Evolutionary conservation across 148 eudicot species (phyloP), one percentile per base, ranked within the genome.

Genomic region (Cornus suecica): DNA sequence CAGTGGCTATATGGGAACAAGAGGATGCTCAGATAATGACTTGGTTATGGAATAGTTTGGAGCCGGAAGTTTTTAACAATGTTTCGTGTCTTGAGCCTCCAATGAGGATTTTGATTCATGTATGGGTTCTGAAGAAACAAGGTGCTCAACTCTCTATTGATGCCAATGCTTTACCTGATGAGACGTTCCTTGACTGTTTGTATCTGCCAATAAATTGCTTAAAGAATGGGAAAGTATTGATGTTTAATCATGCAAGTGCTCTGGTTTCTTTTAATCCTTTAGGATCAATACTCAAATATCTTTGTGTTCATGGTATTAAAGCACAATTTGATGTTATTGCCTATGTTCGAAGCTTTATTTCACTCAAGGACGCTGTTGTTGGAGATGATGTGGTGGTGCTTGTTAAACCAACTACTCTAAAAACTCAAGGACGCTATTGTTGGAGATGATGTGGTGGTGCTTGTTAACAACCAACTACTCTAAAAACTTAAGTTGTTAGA

Each of bases 341-440:
- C 29, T 32, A 69, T 65, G 65, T 60, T 48, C 82, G 78, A 23
- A 62, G 75, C 75, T 64, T 80, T 30, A 52, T 75, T 31, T 67
- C 78, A 6, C 78, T 80, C 14, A 74, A 70, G 82, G 82, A 80
- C 26, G 71, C 71, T 16, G 23, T 75, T 42, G 1, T 0, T 9
- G 75, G 72, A 18, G 78, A 71, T 34, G 26, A 79, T 25, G 54
- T 73, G 61, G 65, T 7, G 16, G 73, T 54, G 68, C 67, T n/a
- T n/a, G n/a, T n/a, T n/a, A n/a, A n/a, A n/a, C n/a, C n/a, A n/a
- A n/a, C n/a, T n/a, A n/a, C n/a, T n/a, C n/a, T n/a, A n/a, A n/a
- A n/a, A n/a, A 6, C 78, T 80, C 14, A 74, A 70, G 82, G 82
- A 80, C 26, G 71, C 71, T 16, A 15, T 75, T 42, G 1, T 0